Base-by-base conservation (phyloP, 2,329 filamentous ascomycete species). In the Rhynchosporium agropyri region DNA sequence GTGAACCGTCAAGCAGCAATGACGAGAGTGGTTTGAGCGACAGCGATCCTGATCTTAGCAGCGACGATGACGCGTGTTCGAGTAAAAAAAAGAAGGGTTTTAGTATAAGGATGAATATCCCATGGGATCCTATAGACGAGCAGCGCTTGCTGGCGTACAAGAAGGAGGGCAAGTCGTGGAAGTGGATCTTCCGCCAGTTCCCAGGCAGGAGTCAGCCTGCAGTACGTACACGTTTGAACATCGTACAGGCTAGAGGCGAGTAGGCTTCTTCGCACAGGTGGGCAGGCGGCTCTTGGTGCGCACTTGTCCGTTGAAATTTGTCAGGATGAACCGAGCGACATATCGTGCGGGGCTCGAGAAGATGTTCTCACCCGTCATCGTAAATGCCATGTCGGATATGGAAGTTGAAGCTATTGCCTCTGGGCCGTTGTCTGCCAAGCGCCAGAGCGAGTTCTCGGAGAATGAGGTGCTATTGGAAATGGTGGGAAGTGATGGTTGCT, bases 401-500 rank as follows among this genome's bases (percentile, higher is more conserved):
- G 55, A 66, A 46, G 66, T 56, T 20, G 51, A 68, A 56, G 63
- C 58, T 3, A 71, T 76, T 53, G 71, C 66, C 2, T 68, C 67
- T 5, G 74, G 74, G 54, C n/a, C n/a, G 6, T 40, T 40, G 10
- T 48, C 63, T 3, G 65, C 66, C 0, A 71, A 67, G 53, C 58
- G 68, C 9, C 61, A 70, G 43, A 60, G 72, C 15, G 62, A 61
- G 12, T 71, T 69, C n/a, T 63, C 73, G 8, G 62, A 68, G 55
- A 67, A 73, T 6, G 36, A 6, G 36, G 36, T 12, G 36, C 12
- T 40, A 6, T 6, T 6, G 36, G 36, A n/a, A n/a, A n/a, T n/a
- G n/a, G n/a, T n/a, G n/a, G n/a, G n/a, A n/a, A n/a, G n/a, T n/a
- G n/a, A n/a, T n/a, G n/a, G n/a, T n/a, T n/a, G n/a, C n/a, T n/a